Percentiles rank a stretch among this genome's conserved stretches.
Conservation (phyloP, 345 rosid genomes). For the Lepidium aucheri region DNA sequence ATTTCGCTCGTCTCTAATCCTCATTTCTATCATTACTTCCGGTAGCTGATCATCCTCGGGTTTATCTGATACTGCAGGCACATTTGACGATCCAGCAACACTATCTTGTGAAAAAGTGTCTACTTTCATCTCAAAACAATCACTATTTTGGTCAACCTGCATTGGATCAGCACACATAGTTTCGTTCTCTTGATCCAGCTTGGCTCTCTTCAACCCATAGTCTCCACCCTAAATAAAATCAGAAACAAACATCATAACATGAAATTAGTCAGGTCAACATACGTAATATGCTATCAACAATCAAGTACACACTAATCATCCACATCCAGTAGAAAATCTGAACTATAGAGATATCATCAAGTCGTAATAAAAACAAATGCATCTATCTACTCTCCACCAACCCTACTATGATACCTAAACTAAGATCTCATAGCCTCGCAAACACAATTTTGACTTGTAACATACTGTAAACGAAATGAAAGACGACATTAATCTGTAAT, state of each 20-base stretch:
- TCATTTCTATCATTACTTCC: conserved; percentile 52
- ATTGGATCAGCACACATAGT: conserved; percentile 26
- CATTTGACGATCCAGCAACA: conserved; percentile 46
- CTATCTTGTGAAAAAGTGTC: conserved; percentile 47
- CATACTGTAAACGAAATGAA: not conserved
- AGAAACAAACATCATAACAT: not conserved
- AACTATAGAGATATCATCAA: not conserved
- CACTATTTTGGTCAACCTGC: conserved; percentile 39
- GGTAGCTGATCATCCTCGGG: conserved; percentile 58
- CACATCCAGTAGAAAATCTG: not conserved
- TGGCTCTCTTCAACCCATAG: conserved; percentile 58
- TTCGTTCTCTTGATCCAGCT: conserved; percentile 56
- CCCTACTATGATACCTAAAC: not conserved
- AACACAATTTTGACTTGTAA: conserved; percentile 1
- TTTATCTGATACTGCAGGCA: conserved; percentile 30
- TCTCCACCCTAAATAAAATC: conserved; percentile 52
- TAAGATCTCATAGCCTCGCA: conserved; percentile 13
- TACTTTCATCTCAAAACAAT: conserved; percentile 38
- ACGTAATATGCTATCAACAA: not conserved
- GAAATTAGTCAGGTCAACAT: conserved; percentile 8
- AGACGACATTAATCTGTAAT: not conserved
- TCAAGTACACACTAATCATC: not conserved
- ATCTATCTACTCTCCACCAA: not conserved
- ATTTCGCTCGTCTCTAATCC: conserved; percentile 47
- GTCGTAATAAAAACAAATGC: not conserved